Base-by-base conservation (phyloP, 1,139 yeast genomes). In the Kluyveromyces sp. region DNA sequence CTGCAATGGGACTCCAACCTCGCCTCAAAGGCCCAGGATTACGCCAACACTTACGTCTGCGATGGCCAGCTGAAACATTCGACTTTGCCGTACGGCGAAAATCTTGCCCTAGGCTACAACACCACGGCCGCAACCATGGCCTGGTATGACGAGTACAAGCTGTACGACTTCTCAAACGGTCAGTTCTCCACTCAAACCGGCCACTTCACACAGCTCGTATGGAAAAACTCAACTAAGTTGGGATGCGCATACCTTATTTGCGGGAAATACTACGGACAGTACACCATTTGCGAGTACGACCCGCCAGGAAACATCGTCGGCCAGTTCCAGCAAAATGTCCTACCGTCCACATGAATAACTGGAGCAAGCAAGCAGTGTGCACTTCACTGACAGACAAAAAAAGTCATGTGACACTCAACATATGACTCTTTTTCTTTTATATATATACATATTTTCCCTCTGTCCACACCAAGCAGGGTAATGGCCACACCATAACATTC, bases 271-370 rank as follows among this genome's bases (percentile, higher is more conserved):
- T 73, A 72, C 69, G 77, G 78, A n/a, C 67, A 68, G 52, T 77
- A 77, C 58, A 68, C 76, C 29, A 72, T 77, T 42, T 78, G 83
- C 55, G 73, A 74, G 41, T 78, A 78, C 58, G 67, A 68, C 55
- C 71, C 77, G 8, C 72, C 79, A 5, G 83, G 82, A 27, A 78
- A 78, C 59, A 61, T 70, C 37, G 60, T 69, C 29, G 79, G 85
- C 26, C 56, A 71, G 49, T 76, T 72, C 53, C 57, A 57, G 37
- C 65, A 67, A 39, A 81, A 84, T 53, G 88, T 83, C 30, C 59
- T 71, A 25, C 42, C 45, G 6, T 25, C 32, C 15, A 36, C 21
- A 7, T 34, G n/a, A 15, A 15, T 34, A 10, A 15, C 21, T 15
- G 21, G 21, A 15, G 21, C 21, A 15, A 15, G 21, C 21, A 5